Evolutionary conservation across 1,284 basidiomycete genomes (phyloP).

Genomic region (Ganoderma lucidum): DNA sequence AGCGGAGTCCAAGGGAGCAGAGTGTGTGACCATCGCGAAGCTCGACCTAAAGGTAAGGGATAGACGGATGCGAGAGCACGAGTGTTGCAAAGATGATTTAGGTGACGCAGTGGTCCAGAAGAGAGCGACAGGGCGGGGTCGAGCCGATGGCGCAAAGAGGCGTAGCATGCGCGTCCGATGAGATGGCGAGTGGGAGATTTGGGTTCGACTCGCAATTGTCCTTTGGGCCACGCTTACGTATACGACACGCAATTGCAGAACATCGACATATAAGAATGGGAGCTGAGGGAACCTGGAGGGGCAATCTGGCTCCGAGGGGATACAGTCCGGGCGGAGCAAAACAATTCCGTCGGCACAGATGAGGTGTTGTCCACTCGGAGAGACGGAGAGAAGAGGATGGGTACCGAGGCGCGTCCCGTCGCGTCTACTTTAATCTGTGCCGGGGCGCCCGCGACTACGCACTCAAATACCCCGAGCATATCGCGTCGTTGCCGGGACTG

Average conservation of each 20-base stretch:
- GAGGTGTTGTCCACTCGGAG: neutral
- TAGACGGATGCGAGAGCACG: conserved; percentile 9
- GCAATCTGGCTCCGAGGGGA: conserved; percentile 6
- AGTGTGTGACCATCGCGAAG: conserved; percentile 28
- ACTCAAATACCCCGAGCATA: neutral
- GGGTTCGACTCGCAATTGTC: conserved; percentile 15
- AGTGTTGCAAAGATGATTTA: neutral
- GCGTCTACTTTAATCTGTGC: neutral
- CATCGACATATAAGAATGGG: neutral
- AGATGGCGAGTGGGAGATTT: conserved; percentile 14
- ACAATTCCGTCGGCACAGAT: neutral
- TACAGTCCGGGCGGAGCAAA: conserved; percentile 2
- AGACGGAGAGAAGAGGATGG: neutral
- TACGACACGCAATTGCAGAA: conserved; percentile 22
- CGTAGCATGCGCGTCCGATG: conserved; percentile 29
- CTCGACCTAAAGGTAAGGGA: conserved; percentile 16
- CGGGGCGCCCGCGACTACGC: neutral
- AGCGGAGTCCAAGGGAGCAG: conserved; percentile 21
- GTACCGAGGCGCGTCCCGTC: neutral
- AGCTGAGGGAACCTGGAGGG: conserved; percentile 12
- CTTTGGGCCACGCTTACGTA: conserved; percentile 14
- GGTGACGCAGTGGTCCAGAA: conserved; percentile 11
- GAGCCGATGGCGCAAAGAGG: conserved; percentile 25
- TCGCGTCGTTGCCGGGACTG: neutral
- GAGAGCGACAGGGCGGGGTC: conserved; percentile 21